Percentiles rank a stretch among this genome's conserved stretches.
These are phyloP conservation scores for Cyberlindnera misumaiensis DNA, from an alignment of 805 yeast genomes.

Conservation along the genomic window DNA sequence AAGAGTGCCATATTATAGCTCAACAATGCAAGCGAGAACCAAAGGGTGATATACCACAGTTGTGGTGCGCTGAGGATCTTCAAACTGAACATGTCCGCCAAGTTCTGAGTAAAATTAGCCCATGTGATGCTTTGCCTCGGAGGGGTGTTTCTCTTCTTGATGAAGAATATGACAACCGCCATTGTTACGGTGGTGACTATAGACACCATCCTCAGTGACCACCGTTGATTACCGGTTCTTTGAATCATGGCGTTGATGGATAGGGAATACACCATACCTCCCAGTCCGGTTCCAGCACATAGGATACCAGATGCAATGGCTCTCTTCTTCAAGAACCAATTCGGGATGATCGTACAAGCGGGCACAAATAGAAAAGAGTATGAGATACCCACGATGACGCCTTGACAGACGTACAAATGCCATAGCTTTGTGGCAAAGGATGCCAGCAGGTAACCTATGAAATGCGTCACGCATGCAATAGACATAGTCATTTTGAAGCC, in stretches of 20 bases:
- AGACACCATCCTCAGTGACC: slow-evolving; percentile 44
- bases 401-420: slow-evolving; percentile 66
- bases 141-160: slow-evolving; percentile 25
- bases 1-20: slow-evolving; percentile 39
- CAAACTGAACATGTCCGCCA: slow-evolving; percentile 29
- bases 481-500: slow-evolving; percentile 43
- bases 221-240: slow-evolving; percentile 35
- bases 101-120: slow-evolving; percentile 8
- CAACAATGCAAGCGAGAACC: slow-evolving; percentile 32
- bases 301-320: slow-evolving; percentile 46
- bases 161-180: slow-evolving; percentile 34
- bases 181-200: slow-evolving; percentile 30
- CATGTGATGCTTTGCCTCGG: slow-evolving; percentile 9
- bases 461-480: slow-evolving; percentile 44
- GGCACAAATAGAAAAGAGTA: slow-evolving; percentile 53
- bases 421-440: slow-evolving; percentile 51
- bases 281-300: slow-evolving; percentile 45
- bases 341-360: slow-evolving; percentile 53
- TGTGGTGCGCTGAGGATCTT: slow-evolving; percentile 25
- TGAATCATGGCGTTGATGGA: slow-evolving; percentile 37
- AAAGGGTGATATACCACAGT: slow-evolving; percentile 27
- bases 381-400: slow-evolving; percentile 49
- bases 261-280: slow-evolving; percentile 41
- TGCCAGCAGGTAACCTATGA: slow-evolving; percentile 52
- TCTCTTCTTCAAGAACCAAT: slow-evolving; percentile 61